A percentile compares a stretch with the other conserved stretches of the same genome.
Conservation (phyloP, 306 rosid genomes). For the Cucurbita maxima region DNA sequence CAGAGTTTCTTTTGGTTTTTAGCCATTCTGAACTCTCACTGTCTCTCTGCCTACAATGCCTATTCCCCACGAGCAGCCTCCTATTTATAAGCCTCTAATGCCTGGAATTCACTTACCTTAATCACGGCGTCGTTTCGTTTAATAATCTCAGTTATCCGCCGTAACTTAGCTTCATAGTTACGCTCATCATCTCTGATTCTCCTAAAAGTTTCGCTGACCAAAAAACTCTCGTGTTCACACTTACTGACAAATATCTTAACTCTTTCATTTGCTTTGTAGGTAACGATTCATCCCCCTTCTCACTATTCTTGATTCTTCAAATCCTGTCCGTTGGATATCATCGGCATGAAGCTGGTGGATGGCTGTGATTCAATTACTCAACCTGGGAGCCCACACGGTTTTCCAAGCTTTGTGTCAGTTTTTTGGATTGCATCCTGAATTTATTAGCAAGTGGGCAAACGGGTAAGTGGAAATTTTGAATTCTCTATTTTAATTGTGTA, state of each 20-base stretch:
- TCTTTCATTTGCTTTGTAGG: neutral
- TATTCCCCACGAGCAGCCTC: neutral
- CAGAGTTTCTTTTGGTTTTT: neutral
- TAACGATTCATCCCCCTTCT: neutral
- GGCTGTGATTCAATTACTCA: neutral
- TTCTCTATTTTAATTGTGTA: neutral
- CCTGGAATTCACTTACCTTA: neutral
- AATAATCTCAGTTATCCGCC: neutral
- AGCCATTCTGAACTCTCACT: neutral
- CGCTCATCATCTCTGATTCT: neutral
- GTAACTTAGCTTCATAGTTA: neutral
- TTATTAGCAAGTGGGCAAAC: neutral
- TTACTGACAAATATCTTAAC: neutral
- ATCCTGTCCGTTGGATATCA: neutral
- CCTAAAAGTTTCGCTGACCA: neutral
- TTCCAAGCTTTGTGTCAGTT: neutral
- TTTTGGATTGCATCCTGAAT: neutral
- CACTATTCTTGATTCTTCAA: neutral
- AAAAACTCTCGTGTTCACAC: neutral
- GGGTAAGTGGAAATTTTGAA: neutral
- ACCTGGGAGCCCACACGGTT: conserved; percentile 7
- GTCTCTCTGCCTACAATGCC: neutral
- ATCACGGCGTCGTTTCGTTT: neutral
- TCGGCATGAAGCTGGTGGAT: neutral
- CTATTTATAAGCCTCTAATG: neutral